Base-by-base conservation (phyloP, 2,329 filamentous ascomycete genomes). In the Remersonia thermophila region DNA sequence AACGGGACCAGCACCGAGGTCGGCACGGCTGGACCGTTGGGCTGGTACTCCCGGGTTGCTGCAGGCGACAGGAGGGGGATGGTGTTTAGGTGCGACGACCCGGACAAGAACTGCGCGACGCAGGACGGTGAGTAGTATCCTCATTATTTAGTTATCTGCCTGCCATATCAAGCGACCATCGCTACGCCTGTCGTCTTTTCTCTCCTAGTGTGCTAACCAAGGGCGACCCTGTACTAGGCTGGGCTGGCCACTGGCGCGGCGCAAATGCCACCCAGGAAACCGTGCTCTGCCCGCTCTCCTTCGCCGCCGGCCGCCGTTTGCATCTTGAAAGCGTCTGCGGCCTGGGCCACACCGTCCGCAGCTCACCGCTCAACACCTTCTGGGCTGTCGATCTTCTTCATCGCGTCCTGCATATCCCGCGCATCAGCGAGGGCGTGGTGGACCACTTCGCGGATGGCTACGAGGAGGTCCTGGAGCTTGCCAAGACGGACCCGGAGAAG, bases 191-290 rank as follows among this genome's bases (percentile, higher is more conserved):
- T n/a, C n/a, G n/a, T n/a, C n/a, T n/a, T n/a, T n/a, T n/a, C n/a
- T n/a, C n/a, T n/a, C n/a, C n/a, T n/a, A n/a, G n/a, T n/a, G n/a
- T n/a, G n/a, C n/a, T n/a, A n/a, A n/a, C n/a, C n/a, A n/a, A n/a
- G n/a, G n/a, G n/a, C n/a, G n/a, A n/a, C n/a, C n/a, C n/a, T n/a
- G n/a, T n/a, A n/a, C 34, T 28, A 80, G 75, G 61, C 35, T 82
- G 70, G 68, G 78, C 63, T 31, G 78, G 78, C 25, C 77, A 83
- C 60, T 80, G 71, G 71, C 71, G 79, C 37, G 77, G 77, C 30
- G 50, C 55, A 17, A 82, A 82, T 42, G 77, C 67, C 2, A 74
- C 75, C 3, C 56, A 64, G 1, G 77, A 83, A 55, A 83, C 77
- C 2, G 78, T 82, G 45, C 81, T 83, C 55, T 83, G 78, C 56